Evolutionary conservation across 441 rosid species (phyloP), one percentile per base, ranked within the genome.

Genomic region (Manihot esculenta): DNA sequence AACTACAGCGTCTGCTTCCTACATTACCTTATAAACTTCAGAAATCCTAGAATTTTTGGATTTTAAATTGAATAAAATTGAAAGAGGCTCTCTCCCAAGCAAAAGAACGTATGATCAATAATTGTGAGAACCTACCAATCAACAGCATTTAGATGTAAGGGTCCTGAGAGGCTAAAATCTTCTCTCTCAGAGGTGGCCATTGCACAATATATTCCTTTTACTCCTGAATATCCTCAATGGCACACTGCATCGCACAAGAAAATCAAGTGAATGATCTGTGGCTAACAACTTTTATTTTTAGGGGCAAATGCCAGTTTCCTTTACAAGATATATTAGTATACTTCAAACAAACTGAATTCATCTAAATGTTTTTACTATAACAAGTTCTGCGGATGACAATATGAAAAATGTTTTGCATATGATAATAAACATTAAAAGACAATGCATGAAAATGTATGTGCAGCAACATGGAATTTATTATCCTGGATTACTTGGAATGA

Each of bases 111-210:
- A 10, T 9, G 6, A 15, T 50, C n/a, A 59, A 7, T 1, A 55
- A 23, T 70, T 17, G 26, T 7, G 48, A 38, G 62, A 62, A 64
- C 73, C 67, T 74, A 94, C 97, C 98, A 92, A 80, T 95, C 94
- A 66, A 95, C 38, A 49, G 78, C 12, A 64, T 89, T 83, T 24
- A 95, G 76, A 74, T 83, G 76, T 38, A 75, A 76, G 15, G 89
- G 87, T 60, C 89, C 91, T 42, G 81, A 75, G 65, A 79, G 76
- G 67, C 77, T 70, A 73, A 87, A 87, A 35, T 44, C 66, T 62
- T 87, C 89, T 79, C 83, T 82, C 79, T 85, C 85, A 24, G 85
- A 80, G 42, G 76, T n/a, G n/a, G n/a, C 82, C 85, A 82, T 79
- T 7, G 65, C 64, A 50, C 18, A 62, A 48, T 14, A 35, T 49